These are phyloP conservation scores for Patellaria atrata DNA, from an alignment of 495 filamentous ascomycete genomes.

Conservation along the genomic window DNA sequence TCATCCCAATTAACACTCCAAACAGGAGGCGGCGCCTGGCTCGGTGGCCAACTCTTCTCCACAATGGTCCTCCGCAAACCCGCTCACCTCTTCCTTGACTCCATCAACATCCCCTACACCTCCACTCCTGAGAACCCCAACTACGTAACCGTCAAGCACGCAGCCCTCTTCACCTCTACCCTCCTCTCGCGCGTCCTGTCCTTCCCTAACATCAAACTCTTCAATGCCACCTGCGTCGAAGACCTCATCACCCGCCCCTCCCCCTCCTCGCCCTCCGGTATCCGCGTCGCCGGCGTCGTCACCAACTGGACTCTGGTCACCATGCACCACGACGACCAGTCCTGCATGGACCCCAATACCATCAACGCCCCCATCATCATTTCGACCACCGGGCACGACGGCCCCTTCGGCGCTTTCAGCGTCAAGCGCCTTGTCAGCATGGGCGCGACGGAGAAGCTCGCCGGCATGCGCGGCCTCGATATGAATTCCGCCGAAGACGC, in stretches of 20 bases:
- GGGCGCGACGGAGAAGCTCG: constrained; percentile 64
- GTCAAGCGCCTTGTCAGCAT: constrained; percentile 76
- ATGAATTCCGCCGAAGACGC: constrained; percentile 84
- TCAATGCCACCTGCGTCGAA: constrained; percentile 85
- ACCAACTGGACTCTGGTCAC: constrained; percentile 88
- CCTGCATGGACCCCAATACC: constrained; percentile 92
- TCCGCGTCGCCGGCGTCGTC: constrained; percentile 75
- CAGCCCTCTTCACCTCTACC: constrained; percentile 78
- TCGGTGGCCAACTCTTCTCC: constrained; percentile 81
- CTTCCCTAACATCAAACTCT: constrained; percentile 86
- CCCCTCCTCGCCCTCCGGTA: constrained; percentile 25
- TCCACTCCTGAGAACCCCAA: constrained; percentile 75
- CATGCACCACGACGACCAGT: constrained; percentile 85
- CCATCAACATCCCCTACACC: constrained; percentile 73
- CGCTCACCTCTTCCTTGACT: constrained; percentile 65
- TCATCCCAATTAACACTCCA: constrained; percentile 1
- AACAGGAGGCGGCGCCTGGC: constrained; percentile 68
- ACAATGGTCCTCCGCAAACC: constrained; percentile 92
- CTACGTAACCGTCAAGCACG: constrained; percentile 87
- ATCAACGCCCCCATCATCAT: constrained; percentile 81
- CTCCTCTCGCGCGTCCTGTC: constrained; percentile 63
- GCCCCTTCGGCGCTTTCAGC: constrained; percentile 78
- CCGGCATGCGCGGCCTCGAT: constrained; percentile 81
- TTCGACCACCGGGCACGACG: constrained; percentile 80
- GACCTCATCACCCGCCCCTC: constrained; percentile 66